Evolutionary conservation across 371 early-diverging fungal species (phyloP).

Genomic region (Mortierella sp.): DNA sequence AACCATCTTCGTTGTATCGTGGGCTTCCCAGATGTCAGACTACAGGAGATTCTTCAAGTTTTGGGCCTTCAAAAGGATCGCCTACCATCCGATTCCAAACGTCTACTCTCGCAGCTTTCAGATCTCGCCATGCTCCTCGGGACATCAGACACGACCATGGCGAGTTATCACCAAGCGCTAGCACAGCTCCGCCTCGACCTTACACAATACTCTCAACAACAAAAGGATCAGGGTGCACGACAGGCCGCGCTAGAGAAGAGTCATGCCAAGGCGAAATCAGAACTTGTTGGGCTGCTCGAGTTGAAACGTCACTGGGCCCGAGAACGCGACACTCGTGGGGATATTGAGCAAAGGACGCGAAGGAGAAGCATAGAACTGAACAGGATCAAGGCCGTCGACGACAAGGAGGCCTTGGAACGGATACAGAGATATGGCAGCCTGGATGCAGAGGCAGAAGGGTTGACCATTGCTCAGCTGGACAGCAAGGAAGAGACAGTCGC

Average conservation of each 20-base stretch:
- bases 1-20: background rate
- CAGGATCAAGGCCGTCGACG: conserved; percentile 15
- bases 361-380: conserved; percentile 36
- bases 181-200: conserved; percentile 22
- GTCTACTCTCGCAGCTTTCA: conserved; percentile 16
- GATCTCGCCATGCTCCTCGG: conserved; percentile 39
- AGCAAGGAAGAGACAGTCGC: conserved; percentile 5
- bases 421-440: conserved; percentile 4
- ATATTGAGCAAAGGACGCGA: conserved; percentile 26
- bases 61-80: conserved; percentile 20
- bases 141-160: conserved; percentile 13
- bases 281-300: conserved; percentile 9
- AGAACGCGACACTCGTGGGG: conserved; percentile 14
- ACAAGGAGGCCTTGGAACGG: conserved; percentile 6
- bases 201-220: background rate
- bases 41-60: conserved; percentile 24
- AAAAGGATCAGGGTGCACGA: background rate
- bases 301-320: conserved; percentile 8
- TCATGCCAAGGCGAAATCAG: conserved; percentile 1
- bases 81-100: conserved; percentile 5
- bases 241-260: background rate
- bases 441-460: conserved; percentile 17
- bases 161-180: conserved; percentile 19
- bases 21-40: conserved; percentile 8
- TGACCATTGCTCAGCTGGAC: conserved; percentile 33